Evolutionary conservation across 768 basidiomycete genomes (phyloP).

Genomic region (Sporobolomyces phaffii): DNA sequence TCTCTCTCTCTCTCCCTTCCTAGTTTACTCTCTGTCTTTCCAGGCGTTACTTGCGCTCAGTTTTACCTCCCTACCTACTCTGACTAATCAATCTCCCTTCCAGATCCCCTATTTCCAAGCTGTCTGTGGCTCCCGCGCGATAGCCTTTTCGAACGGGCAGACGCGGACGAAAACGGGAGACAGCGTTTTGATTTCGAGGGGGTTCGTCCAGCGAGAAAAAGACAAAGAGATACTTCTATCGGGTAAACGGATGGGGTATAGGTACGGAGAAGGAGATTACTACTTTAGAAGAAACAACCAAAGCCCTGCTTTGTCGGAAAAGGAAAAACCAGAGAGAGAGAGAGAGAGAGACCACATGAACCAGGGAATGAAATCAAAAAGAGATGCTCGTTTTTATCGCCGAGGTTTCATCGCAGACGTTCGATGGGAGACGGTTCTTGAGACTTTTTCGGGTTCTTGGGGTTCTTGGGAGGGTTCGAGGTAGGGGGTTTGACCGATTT

Average conservation of each 20-base stretch:
- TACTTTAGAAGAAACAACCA: background rate
- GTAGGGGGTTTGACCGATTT: background rate
- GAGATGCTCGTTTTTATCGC: background rate
- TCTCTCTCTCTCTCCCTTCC: background rate
- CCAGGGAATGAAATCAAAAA: background rate
- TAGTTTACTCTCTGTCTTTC: too few relatives aligned
- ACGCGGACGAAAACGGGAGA: too few relatives aligned
- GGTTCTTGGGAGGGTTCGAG: background rate
- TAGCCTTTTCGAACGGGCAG: too few relatives aligned
- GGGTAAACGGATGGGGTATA: background rate
- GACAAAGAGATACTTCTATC: background rate
- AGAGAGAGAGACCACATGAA: background rate
- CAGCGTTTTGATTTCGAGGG: too few relatives aligned
- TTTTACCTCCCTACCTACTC: too few relatives aligned
- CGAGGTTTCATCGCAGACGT: background rate
- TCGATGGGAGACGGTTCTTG: background rate
- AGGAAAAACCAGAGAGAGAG: background rate
- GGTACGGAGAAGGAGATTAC: background rate
- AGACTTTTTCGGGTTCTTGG: conserved; percentile 3
- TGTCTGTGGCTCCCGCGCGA: too few relatives aligned
- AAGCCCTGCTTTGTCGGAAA: background rate
- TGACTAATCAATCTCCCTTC: too few relatives aligned
- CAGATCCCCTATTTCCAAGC: too few relatives aligned
- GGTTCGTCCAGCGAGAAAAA: conserved; percentile 9
- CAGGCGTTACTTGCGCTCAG: too few relatives aligned